Percentiles rank a stretch among this genome's conserved stretches.
These are phyloP conservation scores for Aspergillus sp. DNA, from an alignment of 2,329 filamentous ascomycete species.

Conservation along the genomic window DNA sequence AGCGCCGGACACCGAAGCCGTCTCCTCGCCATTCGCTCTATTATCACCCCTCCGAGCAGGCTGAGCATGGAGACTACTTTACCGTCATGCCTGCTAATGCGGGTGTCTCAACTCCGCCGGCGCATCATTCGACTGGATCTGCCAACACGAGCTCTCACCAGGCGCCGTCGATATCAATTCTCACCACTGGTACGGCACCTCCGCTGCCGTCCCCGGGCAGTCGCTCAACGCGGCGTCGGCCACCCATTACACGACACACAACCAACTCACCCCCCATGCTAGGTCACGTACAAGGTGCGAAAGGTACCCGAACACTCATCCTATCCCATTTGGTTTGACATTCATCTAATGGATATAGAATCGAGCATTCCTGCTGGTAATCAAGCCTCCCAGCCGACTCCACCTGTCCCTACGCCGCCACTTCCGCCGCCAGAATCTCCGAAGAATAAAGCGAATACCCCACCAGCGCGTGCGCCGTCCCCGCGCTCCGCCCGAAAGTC, in stretches of 20 bases:
- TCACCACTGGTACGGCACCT: slow-evolving; percentile 71
- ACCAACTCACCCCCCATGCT: slow-evolving; percentile 73
- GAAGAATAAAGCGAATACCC: slow-evolving; percentile 24
- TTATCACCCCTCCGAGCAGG: slow-evolving; percentile 50
- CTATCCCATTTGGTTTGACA: slow-evolving; percentile 6
- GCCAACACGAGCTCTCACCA: slow-evolving; percentile 33
- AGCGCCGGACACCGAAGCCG: slow-evolving; percentile 64
- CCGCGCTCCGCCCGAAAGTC: slow-evolving; percentile 35
- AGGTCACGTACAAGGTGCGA: slow-evolving; percentile 36
- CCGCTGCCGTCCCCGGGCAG: slow-evolving; percentile 74
- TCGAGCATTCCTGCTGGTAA: slow-evolving; percentile 15
- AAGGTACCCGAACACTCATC: slow-evolving; percentile 29
- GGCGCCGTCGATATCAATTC: slow-evolving; percentile 64
- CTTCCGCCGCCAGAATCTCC: slow-evolving; percentile 28
- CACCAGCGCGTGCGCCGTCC: slow-evolving; percentile 36
- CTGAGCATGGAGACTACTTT: slow-evolving; percentile 74
- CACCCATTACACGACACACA: slow-evolving; percentile 56
- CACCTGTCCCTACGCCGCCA: slow-evolving; percentile 25
- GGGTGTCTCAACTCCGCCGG: slow-evolving; percentile 31
- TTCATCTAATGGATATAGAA: slow-evolving; percentile 15
- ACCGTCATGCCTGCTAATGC: slow-evolving; percentile 53
- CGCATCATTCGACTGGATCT: slow-evolving; percentile 32
- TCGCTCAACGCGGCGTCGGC: slow-evolving; percentile 47
- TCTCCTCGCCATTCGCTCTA: slow-evolving; percentile 54
- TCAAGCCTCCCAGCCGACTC: slow-evolving; percentile 18